Conservation (phyloP, 2,329 filamentous ascomycete species). For the Penicillium brasilianum region DNA sequence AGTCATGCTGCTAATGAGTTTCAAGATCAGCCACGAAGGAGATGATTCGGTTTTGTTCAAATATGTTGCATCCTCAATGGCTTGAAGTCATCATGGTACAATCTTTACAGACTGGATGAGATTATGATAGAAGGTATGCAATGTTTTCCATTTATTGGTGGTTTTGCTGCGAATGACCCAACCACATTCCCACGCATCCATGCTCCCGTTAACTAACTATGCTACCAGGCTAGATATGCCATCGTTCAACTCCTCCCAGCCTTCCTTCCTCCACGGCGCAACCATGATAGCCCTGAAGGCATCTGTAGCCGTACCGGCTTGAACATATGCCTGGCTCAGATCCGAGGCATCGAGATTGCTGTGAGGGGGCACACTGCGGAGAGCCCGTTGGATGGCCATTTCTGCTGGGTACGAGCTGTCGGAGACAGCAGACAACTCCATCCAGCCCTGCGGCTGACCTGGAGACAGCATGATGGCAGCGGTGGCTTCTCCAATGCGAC, state of each 20-base stretch:
- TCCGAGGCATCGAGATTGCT: conserved; percentile 71
- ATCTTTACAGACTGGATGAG: background rate
- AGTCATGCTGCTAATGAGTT: background rate
- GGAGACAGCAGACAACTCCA: conserved; percentile 67
- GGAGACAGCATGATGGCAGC: conserved; percentile 82
- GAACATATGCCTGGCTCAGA: conserved; percentile 73
- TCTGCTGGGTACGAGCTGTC: conserved; percentile 64
- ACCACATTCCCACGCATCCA: background rate
- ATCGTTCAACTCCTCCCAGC: conserved; percentile 62
- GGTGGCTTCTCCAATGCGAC: conserved; percentile 68
- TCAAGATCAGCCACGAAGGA: background rate
- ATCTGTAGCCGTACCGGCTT: conserved; percentile 72
- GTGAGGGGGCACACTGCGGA: conserved; percentile 72
- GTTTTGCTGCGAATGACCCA: background rate
- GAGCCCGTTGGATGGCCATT: conserved; percentile 82
- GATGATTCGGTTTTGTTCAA: background rate
- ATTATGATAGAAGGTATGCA: background rate
- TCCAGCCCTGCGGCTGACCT: conserved; percentile 79
- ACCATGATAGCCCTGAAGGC: conserved; percentile 77
- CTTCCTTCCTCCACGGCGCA: conserved; percentile 74
- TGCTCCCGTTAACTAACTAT: background rate
- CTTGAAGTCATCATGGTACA: background rate
- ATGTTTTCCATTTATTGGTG: background rate
- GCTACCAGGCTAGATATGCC: conserved; percentile 32
- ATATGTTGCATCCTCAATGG: background rate